phyloP scores from a whole-genome alignment of 75 land plant genomes.

The Pinus tabuliformis region DNA sequence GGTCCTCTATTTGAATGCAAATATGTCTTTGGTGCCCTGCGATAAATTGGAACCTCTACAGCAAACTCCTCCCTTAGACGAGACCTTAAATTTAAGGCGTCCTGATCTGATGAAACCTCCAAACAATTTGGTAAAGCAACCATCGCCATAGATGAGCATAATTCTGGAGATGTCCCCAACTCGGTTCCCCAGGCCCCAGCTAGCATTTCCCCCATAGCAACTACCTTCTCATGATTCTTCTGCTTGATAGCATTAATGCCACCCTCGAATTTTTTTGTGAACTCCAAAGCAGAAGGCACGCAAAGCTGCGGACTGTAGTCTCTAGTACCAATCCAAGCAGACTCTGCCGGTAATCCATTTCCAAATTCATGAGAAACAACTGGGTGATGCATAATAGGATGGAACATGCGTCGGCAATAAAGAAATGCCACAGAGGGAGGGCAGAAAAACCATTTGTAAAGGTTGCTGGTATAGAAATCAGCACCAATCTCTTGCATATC shows the following conservation, averaged over 20 bases:
- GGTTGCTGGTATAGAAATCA: constrained; percentile 84
- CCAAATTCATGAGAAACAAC: constrained; percentile 86
- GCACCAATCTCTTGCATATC: constrained; percentile 78
- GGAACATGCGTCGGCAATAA: constrained; percentile 32
- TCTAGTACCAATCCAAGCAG: constrained; percentile 90
- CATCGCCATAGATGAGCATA: constrained; percentile 87
- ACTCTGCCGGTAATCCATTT: constrained; percentile 67
- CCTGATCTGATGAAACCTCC: constrained; percentile 38
- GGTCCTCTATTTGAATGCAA: neutral
- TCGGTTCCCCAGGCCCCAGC: constrained; percentile 79
- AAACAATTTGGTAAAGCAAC: constrained; percentile 68
- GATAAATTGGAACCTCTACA: constrained; percentile 79
- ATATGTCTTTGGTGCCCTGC: constrained; percentile 16
- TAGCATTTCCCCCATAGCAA: constrained; percentile 83
- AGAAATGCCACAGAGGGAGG: constrained; percentile 83
- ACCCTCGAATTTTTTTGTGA: constrained; percentile 59
- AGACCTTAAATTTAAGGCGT: constrained; percentile 64
- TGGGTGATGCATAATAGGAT: constrained; percentile 65
- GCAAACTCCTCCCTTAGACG: constrained; percentile 54
- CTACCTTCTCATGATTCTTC: constrained; percentile 68
- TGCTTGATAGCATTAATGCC: constrained; percentile 60
- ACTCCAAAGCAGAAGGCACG: constrained; percentile 64
- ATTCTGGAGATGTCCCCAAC: constrained; percentile 70
- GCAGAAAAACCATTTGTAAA: constrained; percentile 94
- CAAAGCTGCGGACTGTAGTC: constrained; percentile 92